Base-by-base conservation (phyloP, 177 flowering plant species). In the Vitis hybrid region DNA sequence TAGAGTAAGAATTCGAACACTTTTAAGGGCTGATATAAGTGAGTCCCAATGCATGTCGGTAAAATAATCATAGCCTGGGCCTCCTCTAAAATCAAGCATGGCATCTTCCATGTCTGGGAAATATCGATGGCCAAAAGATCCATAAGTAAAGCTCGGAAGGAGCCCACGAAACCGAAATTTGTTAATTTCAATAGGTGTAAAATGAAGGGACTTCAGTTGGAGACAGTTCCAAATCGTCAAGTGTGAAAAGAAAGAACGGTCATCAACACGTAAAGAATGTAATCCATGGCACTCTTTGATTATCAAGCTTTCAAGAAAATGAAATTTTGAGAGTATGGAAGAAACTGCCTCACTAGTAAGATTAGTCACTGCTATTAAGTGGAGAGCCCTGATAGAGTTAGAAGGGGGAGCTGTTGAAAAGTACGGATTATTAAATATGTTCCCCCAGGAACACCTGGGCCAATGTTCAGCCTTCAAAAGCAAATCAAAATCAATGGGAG, bases 51-150 rank as follows among this genome's bases (percentile, higher is more conserved):
- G 70, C 59, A 30, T 5, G 59, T 52, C 40, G 11, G n/a, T 54
- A 58, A 67, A 67, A 21, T 32, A 6, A 19, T 12, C 46, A 11
- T 59, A 27, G 8, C 70, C 51, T 1, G 70, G 79, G 11, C 82
- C 82, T 70, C 48, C 49, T 60, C 82, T 72, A 46, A 32, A 59
- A 67, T 73, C 82, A 21, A 79, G 74, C 69, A 72, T 68, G 60
- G 72, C 74, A 54, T 72, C 69, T 6, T n/a, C 74, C 72, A 79
- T 4, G 7, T 35, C 7, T 6, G 6, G 7, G 7, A 6, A 35
- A 35, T 0, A 35, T 35, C 6, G 6, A 6, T 35, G 55, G 68
- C 71, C 65, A 18, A 67, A 77, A 27, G 52, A 55, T 58, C 70
- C 74, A 51, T 51, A 64, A 52, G 35, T 12, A 52, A 78, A 1